These are phyloP conservation scores for Spergularia marina DNA, from an alignment of 148 eudicot genomes.

Conservation along the genomic window DNA sequence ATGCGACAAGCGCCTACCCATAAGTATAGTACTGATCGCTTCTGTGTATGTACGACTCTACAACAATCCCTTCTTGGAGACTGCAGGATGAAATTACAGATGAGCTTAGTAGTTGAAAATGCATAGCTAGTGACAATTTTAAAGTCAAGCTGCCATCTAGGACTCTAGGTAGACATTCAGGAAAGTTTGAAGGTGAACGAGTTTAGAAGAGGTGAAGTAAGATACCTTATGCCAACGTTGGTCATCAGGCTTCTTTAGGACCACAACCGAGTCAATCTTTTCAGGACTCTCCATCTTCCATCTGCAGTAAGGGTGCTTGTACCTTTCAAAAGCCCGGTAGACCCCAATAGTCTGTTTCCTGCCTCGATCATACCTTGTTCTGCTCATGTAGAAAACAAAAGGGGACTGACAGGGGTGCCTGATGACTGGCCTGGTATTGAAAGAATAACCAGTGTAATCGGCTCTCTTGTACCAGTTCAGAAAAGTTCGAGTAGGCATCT, in stretches of 20 bases:
- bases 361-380: constrained; percentile 32
- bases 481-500: constrained; percentile 44
- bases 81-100: constrained; percentile 12
- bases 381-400: constrained; percentile 34
- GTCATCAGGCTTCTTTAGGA: constrained; percentile 27
- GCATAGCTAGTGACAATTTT: background rate
- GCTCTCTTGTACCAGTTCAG: constrained; percentile 43
- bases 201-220: background rate
- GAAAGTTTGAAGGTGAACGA: background rate
- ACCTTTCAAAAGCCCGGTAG: constrained; percentile 36
- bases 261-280: constrained; percentile 29
- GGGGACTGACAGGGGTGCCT: constrained; percentile 43
- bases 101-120: background rate
- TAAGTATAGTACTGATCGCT: constrained; percentile 35
- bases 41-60: constrained; percentile 28
- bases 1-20: constrained; percentile 49
- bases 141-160: too few relatives aligned
- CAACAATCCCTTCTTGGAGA: constrained; percentile 42
- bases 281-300: constrained; percentile 35
- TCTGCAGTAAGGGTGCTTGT: constrained; percentile 33
- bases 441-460: constrained; percentile 42
- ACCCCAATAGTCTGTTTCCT: constrained; percentile 50
- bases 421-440: constrained; percentile 40
- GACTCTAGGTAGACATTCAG: background rate
- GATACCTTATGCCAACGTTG: constrained; percentile 34